Evolutionary conservation across 306 rosid genomes (phyloP).

Genomic region (Dryas drummondii): DNA sequence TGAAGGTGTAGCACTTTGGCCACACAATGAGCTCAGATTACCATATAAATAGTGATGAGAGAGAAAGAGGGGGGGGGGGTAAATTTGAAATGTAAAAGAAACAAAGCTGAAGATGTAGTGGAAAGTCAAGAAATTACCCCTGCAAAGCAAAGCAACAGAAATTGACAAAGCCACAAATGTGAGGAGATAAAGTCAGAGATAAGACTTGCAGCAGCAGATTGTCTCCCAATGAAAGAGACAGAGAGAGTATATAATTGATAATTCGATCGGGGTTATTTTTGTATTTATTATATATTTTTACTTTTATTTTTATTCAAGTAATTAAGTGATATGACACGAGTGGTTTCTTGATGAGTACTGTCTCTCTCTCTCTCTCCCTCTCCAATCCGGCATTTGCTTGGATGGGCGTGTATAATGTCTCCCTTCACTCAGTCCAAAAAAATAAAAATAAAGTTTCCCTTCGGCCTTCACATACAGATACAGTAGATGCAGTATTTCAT

Average conservation of each 20-base stretch:
- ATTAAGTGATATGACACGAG: too few relatives aligned
- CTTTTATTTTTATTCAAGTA: not conserved
- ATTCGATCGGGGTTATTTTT: not conserved
- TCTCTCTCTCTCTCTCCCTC: too few relatives aligned
- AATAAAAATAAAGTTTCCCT: too few relatives aligned
- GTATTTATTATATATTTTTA: not conserved
- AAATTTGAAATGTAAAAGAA: conserved; percentile 22
- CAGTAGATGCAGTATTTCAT: too few relatives aligned
- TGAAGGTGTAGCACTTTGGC: not conserved
- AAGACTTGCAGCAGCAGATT: conserved; percentile 48
- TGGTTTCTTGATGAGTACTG: too few relatives aligned
- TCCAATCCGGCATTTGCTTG: conserved; percentile 28
- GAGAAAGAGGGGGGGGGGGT: conserved; percentile 24
- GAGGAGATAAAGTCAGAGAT: conserved; percentile 51
- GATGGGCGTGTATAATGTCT: conserved; percentile 35
- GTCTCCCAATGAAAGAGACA: conserved; percentile 40
- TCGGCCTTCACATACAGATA: too few relatives aligned
- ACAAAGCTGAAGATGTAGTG: conserved; percentile 29
- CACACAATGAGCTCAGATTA: not conserved
- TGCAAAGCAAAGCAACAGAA: conserved; percentile 32
- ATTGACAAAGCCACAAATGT: conserved; percentile 22
- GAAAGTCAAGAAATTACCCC: conserved; percentile 54
- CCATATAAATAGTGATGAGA: conserved; percentile 2
- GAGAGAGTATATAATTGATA: not conserved
- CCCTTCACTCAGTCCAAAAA: too few relatives aligned